Evolutionary conservation across 371 early-diverging fungal species (phyloP).

Genomic region (Rhizopus sp.): DNA sequence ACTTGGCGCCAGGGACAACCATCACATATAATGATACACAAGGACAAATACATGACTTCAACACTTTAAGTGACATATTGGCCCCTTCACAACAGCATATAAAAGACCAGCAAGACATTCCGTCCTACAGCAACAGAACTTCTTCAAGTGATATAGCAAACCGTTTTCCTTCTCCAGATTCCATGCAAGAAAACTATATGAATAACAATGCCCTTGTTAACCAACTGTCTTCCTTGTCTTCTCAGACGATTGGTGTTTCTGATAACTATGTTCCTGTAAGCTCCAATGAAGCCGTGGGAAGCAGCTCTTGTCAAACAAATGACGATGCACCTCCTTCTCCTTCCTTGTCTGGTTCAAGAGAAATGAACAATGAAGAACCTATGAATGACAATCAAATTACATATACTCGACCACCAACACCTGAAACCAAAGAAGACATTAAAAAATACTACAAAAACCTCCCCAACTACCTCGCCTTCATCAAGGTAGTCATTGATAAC

Average conservation of each 20-base stretch:
- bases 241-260: background rate
- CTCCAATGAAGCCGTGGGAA: no score
- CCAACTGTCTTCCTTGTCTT: background rate
- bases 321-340: no score
- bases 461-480: no score
- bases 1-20: background rate
- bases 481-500: no score
- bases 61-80: background rate
- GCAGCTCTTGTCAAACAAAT: no score
- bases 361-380: no score
- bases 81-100: background rate
- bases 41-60: background rate
- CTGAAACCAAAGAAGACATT: no score
- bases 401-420: no score
- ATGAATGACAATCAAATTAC: no score
- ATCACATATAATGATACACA: background rate
- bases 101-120: background rate
- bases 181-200: background rate
- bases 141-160: background rate
- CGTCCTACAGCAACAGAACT: background rate
- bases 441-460: no score
- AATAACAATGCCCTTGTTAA: background rate
- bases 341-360: no score
- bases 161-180: background rate
- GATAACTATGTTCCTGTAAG: no score